Evolutionary conservation across 768 basidiomycete genomes (phyloP).

Genomic region (Sistotremastrum niveocremeum): DNA sequence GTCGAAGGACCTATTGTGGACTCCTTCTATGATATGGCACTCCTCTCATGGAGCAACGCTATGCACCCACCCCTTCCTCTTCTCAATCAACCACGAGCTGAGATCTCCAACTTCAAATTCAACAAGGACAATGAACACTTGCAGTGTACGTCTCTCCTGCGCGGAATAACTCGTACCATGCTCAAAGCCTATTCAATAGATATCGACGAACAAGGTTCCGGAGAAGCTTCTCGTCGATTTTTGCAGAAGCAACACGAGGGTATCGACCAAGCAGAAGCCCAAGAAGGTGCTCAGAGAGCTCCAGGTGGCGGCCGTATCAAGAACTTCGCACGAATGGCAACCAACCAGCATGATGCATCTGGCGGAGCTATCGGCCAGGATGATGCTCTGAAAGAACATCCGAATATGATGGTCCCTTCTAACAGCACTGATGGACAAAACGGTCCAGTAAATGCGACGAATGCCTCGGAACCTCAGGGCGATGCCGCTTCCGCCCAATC

Average conservation of each 20-base stretch:
- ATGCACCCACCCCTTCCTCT: slow-evolving; percentile 34
- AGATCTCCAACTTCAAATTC: slow-evolving; percentile 27
- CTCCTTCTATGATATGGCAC: slow-evolving; percentile 53
- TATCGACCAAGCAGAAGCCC: not conserved
- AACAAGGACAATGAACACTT: slow-evolving; percentile 17
- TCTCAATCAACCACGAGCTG: slow-evolving; percentile 17
- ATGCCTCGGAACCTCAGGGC: no score
- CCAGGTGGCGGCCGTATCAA: not conserved
- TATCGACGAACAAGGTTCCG: slow-evolving; percentile 26
- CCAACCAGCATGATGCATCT: not conserved
- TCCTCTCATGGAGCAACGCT: slow-evolving; percentile 44
- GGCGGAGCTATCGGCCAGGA: not conserved
- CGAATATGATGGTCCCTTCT: not conserved
- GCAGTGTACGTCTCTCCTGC: slow-evolving; percentile 5
- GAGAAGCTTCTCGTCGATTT: slow-evolving; percentile 22
- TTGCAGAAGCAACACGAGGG: slow-evolving; percentile 16
- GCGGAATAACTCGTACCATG: no score
- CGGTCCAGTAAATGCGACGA: no score
- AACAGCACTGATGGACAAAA: no score
- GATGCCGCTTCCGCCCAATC: no score
- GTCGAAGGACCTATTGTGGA: slow-evolving; percentile 61
- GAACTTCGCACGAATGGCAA: no score
- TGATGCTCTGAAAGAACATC: not conserved
- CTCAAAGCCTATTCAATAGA: slow-evolving; percentile 6
- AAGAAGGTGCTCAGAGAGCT: not conserved